Conservation (phyloP, 768 basidiomycete species). For the Tulasnella sp. region DNA sequence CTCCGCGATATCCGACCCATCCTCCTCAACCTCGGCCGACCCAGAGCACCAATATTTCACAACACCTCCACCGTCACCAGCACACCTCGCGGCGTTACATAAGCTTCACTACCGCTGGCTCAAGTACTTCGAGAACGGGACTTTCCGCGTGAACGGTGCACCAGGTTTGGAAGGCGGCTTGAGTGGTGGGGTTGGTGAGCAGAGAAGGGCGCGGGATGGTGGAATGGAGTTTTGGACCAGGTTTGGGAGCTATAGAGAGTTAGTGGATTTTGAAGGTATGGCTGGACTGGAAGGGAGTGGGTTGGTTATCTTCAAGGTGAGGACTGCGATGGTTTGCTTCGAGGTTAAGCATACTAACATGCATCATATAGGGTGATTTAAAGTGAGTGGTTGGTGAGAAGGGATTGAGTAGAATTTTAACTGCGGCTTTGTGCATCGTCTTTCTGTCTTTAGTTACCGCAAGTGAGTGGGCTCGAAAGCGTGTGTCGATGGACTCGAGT, state of each 20-base stretch:
- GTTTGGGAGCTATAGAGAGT: constrained; percentile 70
- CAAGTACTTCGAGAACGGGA: constrained; percentile 61
- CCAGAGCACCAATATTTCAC: not conserved
- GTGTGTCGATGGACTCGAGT: not conserved
- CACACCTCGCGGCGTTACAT: constrained; percentile 40
- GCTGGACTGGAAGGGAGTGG: constrained; percentile 51
- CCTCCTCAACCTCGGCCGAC: not conserved
- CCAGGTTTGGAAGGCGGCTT: constrained; percentile 17
- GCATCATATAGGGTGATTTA: constrained; percentile 63
- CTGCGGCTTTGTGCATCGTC: not conserved
- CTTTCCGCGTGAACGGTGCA: constrained; percentile 71
- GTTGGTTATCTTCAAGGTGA: constrained; percentile 81
- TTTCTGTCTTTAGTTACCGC: constrained; percentile 56
- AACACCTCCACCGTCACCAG: not conserved
- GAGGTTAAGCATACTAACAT: not conserved
- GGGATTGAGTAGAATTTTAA: not conserved
- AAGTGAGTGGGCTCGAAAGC: constrained; percentile 55
- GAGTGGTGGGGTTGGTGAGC: constrained; percentile 19
- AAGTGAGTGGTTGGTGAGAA: constrained; percentile 57
- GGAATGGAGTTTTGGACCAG: constrained; percentile 65
- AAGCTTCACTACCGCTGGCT: constrained; percentile 70
- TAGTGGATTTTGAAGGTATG: constrained; percentile 48
- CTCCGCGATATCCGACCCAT: constrained; percentile 39
- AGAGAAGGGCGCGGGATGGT: constrained; percentile 2
- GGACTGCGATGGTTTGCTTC: constrained; percentile 17